phyloP scores from a whole-genome alignment of 2,329 filamentous ascomycete species.

The Paraphaeosphaeria sporulosa region DNA sequence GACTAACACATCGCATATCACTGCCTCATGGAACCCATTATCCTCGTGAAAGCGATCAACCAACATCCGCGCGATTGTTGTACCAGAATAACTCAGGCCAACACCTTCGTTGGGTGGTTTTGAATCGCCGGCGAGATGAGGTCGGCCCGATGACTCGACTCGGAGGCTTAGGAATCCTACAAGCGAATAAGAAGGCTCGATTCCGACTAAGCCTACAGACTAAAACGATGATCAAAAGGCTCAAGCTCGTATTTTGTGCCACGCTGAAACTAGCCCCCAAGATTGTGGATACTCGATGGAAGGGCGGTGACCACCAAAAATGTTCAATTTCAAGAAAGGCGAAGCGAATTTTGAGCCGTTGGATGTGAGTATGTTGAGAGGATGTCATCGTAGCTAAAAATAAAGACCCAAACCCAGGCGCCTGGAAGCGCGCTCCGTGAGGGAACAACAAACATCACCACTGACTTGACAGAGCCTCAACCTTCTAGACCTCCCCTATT shows the following conservation, averaged over 20 bases:
- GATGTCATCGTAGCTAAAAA: neutral
- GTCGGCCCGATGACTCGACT: neutral
- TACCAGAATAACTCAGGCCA: neutral
- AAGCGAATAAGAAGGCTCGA: neutral
- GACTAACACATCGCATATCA: no score
- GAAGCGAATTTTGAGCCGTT: neutral
- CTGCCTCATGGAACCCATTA: no score
- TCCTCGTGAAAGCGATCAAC: no score
- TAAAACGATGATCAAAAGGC: neutral
- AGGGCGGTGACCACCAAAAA: neutral
- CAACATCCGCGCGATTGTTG: neutral
- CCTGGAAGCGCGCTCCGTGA: neutral
- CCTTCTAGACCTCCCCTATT: conserved; percentile 25
- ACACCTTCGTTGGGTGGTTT: neutral
- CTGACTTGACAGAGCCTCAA: neutral
- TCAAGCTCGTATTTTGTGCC: neutral
- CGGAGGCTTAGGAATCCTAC: neutral
- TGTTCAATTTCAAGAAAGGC: neutral
- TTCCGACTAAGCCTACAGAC: neutral
- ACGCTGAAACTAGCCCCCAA: conserved; percentile 6
- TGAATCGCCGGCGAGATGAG: conserved; percentile 7
- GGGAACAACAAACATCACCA: neutral
- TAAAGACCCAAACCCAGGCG: conserved; percentile 1
- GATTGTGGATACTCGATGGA: neutral
- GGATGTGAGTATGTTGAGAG: neutral